A percentile compares a stretch with the other conserved stretches of the same genome.
These are phyloP conservation scores for Penicillium sp. DNA, from an alignment of 2,329 filamentous ascomycete genomes.

Conservation along the genomic window DNA sequence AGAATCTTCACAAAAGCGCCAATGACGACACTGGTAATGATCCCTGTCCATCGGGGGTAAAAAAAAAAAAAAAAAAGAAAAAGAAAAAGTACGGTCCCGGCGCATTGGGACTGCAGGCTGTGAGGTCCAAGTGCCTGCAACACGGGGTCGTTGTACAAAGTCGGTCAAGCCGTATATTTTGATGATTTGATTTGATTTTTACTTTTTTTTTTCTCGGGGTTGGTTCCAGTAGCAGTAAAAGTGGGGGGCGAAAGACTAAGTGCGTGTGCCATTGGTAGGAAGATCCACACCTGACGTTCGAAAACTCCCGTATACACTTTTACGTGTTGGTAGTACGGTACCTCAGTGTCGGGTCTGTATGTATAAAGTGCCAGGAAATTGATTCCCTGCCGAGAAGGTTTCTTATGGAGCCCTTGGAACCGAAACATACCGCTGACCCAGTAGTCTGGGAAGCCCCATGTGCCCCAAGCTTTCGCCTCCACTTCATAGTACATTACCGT, in stretches of 20 bases:
- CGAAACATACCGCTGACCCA: background rate
- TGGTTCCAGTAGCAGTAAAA: background rate
- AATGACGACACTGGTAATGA: background rate
- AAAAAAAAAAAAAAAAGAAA: too few relatives aligned
- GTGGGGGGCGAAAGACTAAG: conserved; percentile 1
- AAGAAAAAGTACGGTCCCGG: background rate
- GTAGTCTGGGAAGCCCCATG: background rate
- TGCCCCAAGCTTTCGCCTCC: background rate
- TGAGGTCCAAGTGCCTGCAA: background rate
- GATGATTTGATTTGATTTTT: background rate
- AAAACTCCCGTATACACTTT: background rate
- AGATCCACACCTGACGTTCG: background rate
- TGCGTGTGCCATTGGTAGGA: background rate
- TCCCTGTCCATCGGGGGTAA: background rate
- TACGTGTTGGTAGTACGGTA: background rate
- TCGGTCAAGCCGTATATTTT: background rate
- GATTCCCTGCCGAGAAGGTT: background rate
- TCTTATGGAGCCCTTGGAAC: background rate
- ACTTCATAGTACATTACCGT: background rate
- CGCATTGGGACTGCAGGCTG: background rate
- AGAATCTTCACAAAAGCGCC: background rate
- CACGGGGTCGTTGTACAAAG: background rate
- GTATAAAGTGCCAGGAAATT: background rate
- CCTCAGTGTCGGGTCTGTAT: background rate
- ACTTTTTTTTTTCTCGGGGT: background rate